phyloP scores from a whole-genome alignment of 2,329 filamentous ascomycete species.

The Neoascochyta sp. region DNA sequence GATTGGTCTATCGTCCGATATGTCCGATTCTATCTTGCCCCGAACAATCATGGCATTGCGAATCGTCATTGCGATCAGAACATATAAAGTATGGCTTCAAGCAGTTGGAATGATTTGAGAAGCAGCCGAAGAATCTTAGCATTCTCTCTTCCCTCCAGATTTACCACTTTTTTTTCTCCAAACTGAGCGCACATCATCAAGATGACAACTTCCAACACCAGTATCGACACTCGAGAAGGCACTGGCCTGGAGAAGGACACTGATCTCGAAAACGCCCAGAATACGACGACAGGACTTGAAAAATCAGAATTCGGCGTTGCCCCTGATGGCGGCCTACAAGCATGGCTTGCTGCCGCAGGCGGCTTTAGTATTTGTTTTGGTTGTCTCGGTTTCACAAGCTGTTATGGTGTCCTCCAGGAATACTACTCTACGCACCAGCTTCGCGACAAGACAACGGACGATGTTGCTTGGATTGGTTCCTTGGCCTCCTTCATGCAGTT shows the following conservation, averaged over 20 bases:
- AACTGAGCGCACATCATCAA: too few relatives aligned
- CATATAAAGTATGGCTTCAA: too few relatives aligned
- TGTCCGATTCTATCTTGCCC: constrained; percentile 3
- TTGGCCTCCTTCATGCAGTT: constrained; percentile 47
- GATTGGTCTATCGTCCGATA: constrained; percentile 4
- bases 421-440: constrained; percentile 45
- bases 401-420: constrained; percentile 43
- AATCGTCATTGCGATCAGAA: too few relatives aligned
- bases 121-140: too few relatives aligned
- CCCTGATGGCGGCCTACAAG: constrained; percentile 32
- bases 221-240: not conserved
- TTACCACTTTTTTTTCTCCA: too few relatives aligned
- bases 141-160: too few relatives aligned
- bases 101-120: too few relatives aligned
- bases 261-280: too few relatives aligned
- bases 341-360: constrained; percentile 36
- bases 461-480: constrained; percentile 45
- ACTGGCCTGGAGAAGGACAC: not conserved
- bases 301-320: constrained; percentile 28
- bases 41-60: too few relatives aligned
- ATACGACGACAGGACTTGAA: not conserved
- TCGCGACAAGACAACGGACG: constrained; percentile 26
- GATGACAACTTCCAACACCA: too few relatives aligned
- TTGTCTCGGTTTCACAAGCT: constrained; percentile 39
- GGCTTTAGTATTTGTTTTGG: constrained; percentile 31